Percentiles rank a stretch among this genome's conserved stretches.
phyloP scores from a whole-genome alignment of 2,329 filamentous ascomycete genomes.

The Colletotrichum neosansevieriae region DNA sequence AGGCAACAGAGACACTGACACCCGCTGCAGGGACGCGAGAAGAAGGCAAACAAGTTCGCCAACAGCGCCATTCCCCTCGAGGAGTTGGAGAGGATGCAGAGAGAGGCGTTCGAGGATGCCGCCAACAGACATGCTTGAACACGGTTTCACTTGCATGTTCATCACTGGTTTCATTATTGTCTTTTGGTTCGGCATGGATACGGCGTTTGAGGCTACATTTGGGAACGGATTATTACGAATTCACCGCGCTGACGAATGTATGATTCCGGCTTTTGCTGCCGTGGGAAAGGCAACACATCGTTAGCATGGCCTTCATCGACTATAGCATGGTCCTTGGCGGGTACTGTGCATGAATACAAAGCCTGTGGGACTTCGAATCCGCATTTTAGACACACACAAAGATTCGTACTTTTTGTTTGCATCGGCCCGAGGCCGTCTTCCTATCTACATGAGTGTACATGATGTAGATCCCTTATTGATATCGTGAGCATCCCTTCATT shows the following conservation, averaged over 20 bases:
- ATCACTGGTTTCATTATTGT: conserved; percentile 39
- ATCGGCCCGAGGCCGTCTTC: neutral
- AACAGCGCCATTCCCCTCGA: conserved; percentile 93
- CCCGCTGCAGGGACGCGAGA: conserved; percentile 81
- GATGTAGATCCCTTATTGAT: conserved; percentile 8
- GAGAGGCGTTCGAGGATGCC: conserved; percentile 81
- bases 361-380: neutral
- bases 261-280: conserved; percentile 23
- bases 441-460: conserved; percentile 22
- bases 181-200: conserved; percentile 38
- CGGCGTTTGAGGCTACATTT: conserved; percentile 18
- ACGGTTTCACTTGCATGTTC: conserved; percentile 34
- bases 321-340: neutral
- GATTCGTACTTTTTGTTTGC: conserved; percentile 17
- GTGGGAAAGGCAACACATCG: neutral
- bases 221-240: conserved; percentile 16
- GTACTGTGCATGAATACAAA: conserved; percentile 6
- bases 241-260: conserved; percentile 30
- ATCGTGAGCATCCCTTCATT: conserved; percentile 31
- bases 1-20: neutral
- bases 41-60: conserved; percentile 97
- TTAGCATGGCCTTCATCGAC: conserved; percentile 5
- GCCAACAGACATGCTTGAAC: conserved; percentile 40
- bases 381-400: neutral
- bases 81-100: conserved; percentile 87